Conservation (phyloP, 139 green algal species). For the Diplosphaera chodatii region DNA sequence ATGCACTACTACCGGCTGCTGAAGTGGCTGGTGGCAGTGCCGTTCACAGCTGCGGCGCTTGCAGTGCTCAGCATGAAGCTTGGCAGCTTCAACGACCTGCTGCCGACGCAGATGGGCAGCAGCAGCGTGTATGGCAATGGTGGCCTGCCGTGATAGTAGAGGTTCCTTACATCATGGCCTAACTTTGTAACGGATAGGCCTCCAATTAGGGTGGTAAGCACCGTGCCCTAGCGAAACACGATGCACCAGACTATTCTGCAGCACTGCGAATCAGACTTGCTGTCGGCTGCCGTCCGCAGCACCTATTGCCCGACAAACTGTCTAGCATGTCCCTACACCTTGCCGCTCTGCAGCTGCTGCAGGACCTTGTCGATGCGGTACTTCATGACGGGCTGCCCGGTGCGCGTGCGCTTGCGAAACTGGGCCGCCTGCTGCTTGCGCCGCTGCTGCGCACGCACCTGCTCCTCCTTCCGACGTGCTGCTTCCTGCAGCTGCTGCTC, state of each 20-base stretch:
- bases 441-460: conserved; percentile 21
- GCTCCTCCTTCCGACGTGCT: background rate
- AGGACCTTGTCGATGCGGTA: conserved; percentile 52
- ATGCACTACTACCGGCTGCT: conserved; percentile 85
- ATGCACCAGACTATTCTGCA: too few relatives aligned
- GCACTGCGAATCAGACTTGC: too few relatives aligned
- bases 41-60: conserved; percentile 34
- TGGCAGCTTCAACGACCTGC: background rate
- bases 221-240: too few relatives aligned
- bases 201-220: too few relatives aligned
- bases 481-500: too few relatives aligned
- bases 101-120: background rate
- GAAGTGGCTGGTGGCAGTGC: conserved; percentile 61
- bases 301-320: too few relatives aligned
- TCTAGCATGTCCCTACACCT: background rate
- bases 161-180: too few relatives aligned
- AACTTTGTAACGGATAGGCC: too few relatives aligned
- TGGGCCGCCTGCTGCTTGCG: conserved; percentile 31
- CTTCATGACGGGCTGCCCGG: conserved; percentile 67
- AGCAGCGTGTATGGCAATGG: too few relatives aligned
- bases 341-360: conserved; percentile 23
- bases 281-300: too few relatives aligned
- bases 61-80: conserved; percentile 17
- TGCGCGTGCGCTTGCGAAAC: conserved; percentile 40
- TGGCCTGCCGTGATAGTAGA: too few relatives aligned